A percentile compares a stretch with the other conserved stretches of the same genome.
These are phyloP conservation scores for Taxillus chinensis DNA, from an alignment of 164 flowering plant genomes.

Conservation along the genomic window DNA sequence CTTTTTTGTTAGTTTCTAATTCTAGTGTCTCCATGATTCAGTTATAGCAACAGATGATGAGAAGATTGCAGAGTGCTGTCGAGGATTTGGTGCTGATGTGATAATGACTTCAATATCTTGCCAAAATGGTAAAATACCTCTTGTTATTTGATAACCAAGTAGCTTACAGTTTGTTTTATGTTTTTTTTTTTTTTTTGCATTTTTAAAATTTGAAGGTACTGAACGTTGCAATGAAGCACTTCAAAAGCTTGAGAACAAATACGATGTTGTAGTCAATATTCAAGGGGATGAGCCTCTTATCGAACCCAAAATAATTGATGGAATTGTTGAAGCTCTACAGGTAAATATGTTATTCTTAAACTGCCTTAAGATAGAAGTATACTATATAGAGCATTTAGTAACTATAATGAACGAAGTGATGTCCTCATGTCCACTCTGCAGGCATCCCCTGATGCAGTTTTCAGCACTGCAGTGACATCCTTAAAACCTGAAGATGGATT, in stretches of 20 bases:
- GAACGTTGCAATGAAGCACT: slow-evolving; percentile 96
- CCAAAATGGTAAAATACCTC: slow-evolving; percentile 48
- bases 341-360: slow-evolving; percentile 17
- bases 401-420: too few species aligned
- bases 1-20: too few species aligned
- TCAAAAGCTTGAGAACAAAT: slow-evolving; percentile 65
- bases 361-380: background rate
- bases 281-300: slow-evolving; percentile 98
- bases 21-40: slow-evolving; percentile 14
- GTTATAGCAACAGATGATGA: slow-evolving; percentile 97
- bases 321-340: slow-evolving; percentile 81
- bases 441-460: slow-evolving; percentile 94
- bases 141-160: slow-evolving; percentile 3
- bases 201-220: slow-evolving; percentile 38
- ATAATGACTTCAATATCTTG: slow-evolving; percentile 93
- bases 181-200: background rate
- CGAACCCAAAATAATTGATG: slow-evolving; percentile 96
- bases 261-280: slow-evolving; percentile 92
- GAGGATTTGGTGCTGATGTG: slow-evolving; percentile 88
- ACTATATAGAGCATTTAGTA: too few species aligned
- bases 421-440: slow-evolving; percentile 13
- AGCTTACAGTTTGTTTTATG: background rate
- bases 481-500: slow-evolving; percentile 77
- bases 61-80: slow-evolving; percentile 88
- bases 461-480: slow-evolving; percentile 96